Percentiles rank a stretch among this genome's conserved stretches.
These are phyloP conservation scores for Fonsecaea monophora DNA, from an alignment of 2,329 filamentous ascomycete genomes.

Conservation along the genomic window DNA sequence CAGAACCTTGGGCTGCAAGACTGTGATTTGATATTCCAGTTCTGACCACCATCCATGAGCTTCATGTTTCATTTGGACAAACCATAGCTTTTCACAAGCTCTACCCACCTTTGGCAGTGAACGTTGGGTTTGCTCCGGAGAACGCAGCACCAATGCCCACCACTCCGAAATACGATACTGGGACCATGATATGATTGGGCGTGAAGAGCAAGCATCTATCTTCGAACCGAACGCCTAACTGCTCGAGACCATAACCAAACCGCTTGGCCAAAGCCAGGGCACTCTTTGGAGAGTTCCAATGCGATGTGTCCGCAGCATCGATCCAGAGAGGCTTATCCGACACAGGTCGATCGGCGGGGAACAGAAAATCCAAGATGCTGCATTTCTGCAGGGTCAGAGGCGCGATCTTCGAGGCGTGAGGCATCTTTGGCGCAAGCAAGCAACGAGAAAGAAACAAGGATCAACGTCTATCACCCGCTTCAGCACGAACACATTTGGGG, in stretches of 20 bases:
- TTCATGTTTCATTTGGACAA: neutral
- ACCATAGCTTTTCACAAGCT: neutral
- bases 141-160: constrained; percentile 63
- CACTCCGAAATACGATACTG: constrained; percentile 65
- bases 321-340: constrained; percentile 60
- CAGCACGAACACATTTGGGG: neutral
- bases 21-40: constrained; percentile 69
- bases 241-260: constrained; percentile 58
- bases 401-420: constrained; percentile 26
- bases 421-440: neutral
- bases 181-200: constrained; percentile 71
- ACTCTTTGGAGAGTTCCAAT: constrained; percentile 57
- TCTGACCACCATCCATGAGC: constrained; percentile 47
- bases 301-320: constrained; percentile 55
- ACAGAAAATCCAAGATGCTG: constrained; percentile 35
- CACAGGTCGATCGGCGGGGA: constrained; percentile 17
- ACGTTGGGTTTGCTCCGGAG: constrained; percentile 69
- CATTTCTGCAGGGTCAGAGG: constrained; percentile 61
- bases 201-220: constrained; percentile 69
- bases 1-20: constrained; percentile 55
- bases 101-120: constrained; percentile 57
- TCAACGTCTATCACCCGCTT: neutral
- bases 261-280: constrained; percentile 60
- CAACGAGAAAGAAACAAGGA: neutral
- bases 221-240: constrained; percentile 53